Evolutionary conservation across 2,329 filamentous ascomycete genomes (phyloP).

Genomic region (Colletotrichum navitas): DNA sequence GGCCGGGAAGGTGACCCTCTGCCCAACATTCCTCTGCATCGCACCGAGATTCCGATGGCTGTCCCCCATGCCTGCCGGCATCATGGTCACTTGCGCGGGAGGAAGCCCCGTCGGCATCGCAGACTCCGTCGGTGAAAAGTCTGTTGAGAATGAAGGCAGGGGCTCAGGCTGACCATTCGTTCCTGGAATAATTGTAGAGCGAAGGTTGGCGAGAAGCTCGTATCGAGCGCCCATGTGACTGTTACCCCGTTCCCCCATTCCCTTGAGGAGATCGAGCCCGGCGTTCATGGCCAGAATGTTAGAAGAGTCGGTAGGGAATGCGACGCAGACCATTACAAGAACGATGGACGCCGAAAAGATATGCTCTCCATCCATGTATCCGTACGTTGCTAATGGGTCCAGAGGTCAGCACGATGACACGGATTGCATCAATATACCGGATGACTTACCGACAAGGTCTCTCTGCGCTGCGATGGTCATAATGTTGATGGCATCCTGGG

Average conservation of each 20-base stretch:
- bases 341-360: conserved; percentile 50
- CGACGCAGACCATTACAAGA: conserved; percentile 53
- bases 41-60: not conserved
- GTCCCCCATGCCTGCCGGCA: not conserved
- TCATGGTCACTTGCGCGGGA: not conserved
- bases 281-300: conserved; percentile 60
- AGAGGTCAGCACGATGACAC: conserved; percentile 30
- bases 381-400: conserved; percentile 47
- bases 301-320: conserved; percentile 60
- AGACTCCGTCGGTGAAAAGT: conserved; percentile 30
- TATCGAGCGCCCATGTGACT: conserved; percentile 58
- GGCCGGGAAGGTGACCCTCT: conserved; percentile 46
- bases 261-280: conserved; percentile 59
- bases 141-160: conserved; percentile 11
- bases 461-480: conserved; percentile 44
- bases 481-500: conserved; percentile 47
- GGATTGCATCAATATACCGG: conserved; percentile 36
- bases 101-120: conserved; percentile 3
- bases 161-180: conserved; percentile 13
- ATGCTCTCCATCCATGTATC: conserved; percentile 52
- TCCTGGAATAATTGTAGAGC: conserved; percentile 45
- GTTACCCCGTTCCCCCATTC: conserved; percentile 67
- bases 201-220: conserved; percentile 49
- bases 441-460: conserved; percentile 60
- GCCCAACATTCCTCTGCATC: conserved; percentile 4